These are phyloP conservation scores for Pseudocohnilembus persalinus DNA, from an alignment of 169 alveolate species.

Conservation along the genomic window DNA sequence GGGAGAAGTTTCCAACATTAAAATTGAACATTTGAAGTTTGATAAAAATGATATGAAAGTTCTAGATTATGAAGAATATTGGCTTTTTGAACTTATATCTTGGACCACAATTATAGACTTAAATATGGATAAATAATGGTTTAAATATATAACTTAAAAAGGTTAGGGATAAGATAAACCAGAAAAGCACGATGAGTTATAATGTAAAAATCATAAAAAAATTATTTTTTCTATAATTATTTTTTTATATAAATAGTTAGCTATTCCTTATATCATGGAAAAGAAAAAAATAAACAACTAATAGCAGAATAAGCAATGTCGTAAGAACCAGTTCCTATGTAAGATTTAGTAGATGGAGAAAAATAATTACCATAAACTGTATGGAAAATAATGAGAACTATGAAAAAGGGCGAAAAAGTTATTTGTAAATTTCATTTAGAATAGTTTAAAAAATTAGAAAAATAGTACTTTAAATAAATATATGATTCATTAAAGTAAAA, in stretches of 20 bases:
- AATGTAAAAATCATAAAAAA: constrained; percentile 9
- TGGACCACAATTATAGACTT: constrained; percentile 40
- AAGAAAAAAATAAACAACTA: too few species aligned
- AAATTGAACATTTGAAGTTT: constrained; percentile 33
- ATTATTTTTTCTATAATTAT: background rate
- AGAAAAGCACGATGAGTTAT: constrained; percentile 37
- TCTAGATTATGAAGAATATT: constrained; percentile 24
- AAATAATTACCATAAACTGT: background rate
- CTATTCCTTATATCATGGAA: background rate
- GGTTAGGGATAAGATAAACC: constrained; percentile 36
- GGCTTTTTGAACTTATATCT: constrained; percentile 22
- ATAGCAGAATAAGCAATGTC: background rate
- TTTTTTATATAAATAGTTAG: background rate
- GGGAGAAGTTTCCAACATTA: constrained; percentile 20
- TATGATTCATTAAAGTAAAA: background rate
- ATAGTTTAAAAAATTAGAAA: constrained; percentile 14
- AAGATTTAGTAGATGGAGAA: background rate
- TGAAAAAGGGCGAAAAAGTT: constrained; percentile 32
- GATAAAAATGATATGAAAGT: constrained; percentile 41
- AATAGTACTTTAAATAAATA: background rate
- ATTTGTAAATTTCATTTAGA: constrained; percentile 9
- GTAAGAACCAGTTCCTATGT: background rate
- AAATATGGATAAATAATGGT: constrained; percentile 20
- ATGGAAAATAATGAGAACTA: constrained; percentile 21
- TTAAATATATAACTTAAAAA: constrained; percentile 13